Base-by-base conservation (phyloP, 1,284 basidiomycete genomes). In the Amylostereum areolatum region DNA sequence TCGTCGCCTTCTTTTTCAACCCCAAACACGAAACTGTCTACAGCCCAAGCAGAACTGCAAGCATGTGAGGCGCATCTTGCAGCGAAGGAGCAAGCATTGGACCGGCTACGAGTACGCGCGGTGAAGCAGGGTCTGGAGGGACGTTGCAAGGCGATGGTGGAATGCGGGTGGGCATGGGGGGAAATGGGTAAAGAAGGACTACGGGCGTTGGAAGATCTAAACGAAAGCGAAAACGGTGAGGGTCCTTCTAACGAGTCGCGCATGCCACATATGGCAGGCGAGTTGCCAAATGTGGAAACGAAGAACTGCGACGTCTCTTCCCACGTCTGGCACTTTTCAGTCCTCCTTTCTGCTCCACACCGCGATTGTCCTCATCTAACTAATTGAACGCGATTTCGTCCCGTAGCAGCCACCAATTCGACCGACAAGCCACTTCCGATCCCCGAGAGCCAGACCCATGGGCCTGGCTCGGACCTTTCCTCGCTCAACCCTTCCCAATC, bases 31-130 rank as follows among this genome's bases (percentile, higher is more conserved):
- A 89, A 86, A 61, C 73, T 90, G 8, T 70, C 71, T 0, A 64
- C 75, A 2, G 86, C 86, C 0, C 88, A 90, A 55, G 69, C 80
- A 0, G 83, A 89, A 55, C 68, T 90, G 12, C 85, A 89, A 55
- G 88, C 85, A 6, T 91, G 88, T 62, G 86, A 90, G 58, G 70
- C 77, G 0, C 83, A 85, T 51, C 70, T 90, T 4, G 81, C 81
- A 0, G 55, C 66, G 28, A 87, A 86, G 62, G 85, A 90, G 58
- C 71, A 66, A 24, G 81, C 83, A 48, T 72, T 89, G 3, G 76
- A 77, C 2, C 62, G 62, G 0, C 67, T 74, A 45, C 72, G 86
- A 1, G 64, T 70, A 25, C 67, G 66, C 25, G 70, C 80, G 9
- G 70, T 87, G 9, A 68, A 71, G n/a, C 73, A 80, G 36, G 85